Evolutionary conservation across 768 basidiomycete species (phyloP).

Genomic region (Suillus bovinus): DNA sequence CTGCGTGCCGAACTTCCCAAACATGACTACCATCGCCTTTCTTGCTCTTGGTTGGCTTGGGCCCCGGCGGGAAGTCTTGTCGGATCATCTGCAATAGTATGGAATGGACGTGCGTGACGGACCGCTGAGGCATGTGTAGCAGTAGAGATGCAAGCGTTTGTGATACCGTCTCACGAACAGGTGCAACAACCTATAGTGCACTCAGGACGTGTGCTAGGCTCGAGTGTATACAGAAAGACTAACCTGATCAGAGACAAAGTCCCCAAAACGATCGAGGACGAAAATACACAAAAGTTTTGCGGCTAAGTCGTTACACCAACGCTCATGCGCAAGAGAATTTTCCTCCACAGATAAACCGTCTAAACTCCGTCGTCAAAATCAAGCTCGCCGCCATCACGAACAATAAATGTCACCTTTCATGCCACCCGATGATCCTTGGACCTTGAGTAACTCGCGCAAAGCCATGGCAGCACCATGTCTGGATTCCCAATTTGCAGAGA

Average conservation of each 20-base stretch:
- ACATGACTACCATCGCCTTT: constrained; percentile 56
- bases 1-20: constrained; percentile 99
- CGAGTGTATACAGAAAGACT: constrained; percentile 12
- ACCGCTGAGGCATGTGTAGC: constrained; percentile 82
- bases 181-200: constrained; percentile 75
- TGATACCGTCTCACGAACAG: constrained; percentile 94
- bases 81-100: constrained; percentile 92
- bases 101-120: constrained; percentile 76
- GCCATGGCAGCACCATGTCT: constrained; percentile 94
- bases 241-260: constrained; percentile 92
- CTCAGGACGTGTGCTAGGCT: constrained; percentile 8
- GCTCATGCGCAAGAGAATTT: constrained; percentile 71
- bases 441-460: constrained; percentile 81
- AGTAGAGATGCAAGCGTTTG: constrained; percentile 91
- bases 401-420: constrained; percentile 60
- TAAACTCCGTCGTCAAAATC: constrained; percentile 27
- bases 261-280: constrained; percentile 95
- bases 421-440: constrained; percentile 81
- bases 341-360: constrained; percentile 52
- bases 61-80: constrained; percentile 68
- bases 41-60: constrained; percentile 33
- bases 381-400: not conserved
- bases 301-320: constrained; percentile 89
- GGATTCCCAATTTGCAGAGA: constrained; percentile 89
- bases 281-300: constrained; percentile 87